These are phyloP conservation scores for Barnettozyma vustinii DNA, from an alignment of 805 yeast species.

Conservation along the genomic window DNA sequence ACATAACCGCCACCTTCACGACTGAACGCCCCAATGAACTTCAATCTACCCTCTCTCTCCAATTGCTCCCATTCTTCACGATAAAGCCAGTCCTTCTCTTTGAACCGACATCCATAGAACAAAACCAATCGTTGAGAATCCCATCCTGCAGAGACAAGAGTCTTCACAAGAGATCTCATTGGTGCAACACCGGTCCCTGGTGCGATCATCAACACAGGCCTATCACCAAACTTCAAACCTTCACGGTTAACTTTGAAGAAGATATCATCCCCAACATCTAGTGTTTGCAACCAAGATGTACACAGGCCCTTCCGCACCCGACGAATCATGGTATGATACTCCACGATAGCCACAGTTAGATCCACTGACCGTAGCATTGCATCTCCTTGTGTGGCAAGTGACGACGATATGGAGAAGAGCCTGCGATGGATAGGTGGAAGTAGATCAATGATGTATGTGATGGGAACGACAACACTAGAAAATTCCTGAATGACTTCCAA, in stretches of 20 bases:
- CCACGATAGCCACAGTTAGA: constrained; percentile 77
- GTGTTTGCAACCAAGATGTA: constrained; percentile 61
- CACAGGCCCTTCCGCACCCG: constrained; percentile 77
- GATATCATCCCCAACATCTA: constrained; percentile 44
- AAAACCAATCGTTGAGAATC: constrained; percentile 37
- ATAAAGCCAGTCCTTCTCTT: constrained; percentile 64
- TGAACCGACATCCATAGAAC: constrained; percentile 71
- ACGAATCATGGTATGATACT: constrained; percentile 76
- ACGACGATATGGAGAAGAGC: constrained; percentile 77
- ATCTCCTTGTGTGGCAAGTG: constrained; percentile 28
- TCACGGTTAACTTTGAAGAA: constrained; percentile 48
- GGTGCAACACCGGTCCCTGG: constrained; percentile 99
- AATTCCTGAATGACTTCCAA: constrained; percentile 83
- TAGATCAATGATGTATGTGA: constrained; percentile 68
- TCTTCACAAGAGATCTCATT: constrained; percentile 62
- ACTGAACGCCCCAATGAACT: constrained; percentile 42
- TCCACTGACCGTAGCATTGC: constrained; percentile 37
- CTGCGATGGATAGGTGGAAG: constrained; percentile 80
- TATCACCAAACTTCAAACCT: constrained; percentile 32
- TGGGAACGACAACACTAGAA: constrained; percentile 66
- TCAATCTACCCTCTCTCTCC: constrained; percentile 30
- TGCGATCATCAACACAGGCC: constrained; percentile 67
- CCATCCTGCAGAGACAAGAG: constrained; percentile 19
- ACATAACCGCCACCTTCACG: constrained; percentile 63
- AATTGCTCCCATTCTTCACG: constrained; percentile 45